A percentile compares a stretch with the other conserved stretches of the same genome.
Conservation (phyloP, 768 basidiomycete species). For the Termitomyces sp. region DNA sequence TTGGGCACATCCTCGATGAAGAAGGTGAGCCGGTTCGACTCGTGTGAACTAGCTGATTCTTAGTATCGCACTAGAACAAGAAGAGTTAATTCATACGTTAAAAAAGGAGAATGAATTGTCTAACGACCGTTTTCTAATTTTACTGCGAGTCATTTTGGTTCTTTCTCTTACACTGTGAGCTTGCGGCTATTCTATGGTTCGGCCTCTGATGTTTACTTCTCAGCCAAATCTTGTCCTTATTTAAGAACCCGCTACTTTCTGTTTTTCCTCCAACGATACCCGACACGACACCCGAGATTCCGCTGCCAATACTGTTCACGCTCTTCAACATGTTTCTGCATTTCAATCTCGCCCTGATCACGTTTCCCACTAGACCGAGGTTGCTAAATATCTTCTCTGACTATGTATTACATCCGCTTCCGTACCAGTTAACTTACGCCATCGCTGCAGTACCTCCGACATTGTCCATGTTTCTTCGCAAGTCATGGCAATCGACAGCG, state of each 20-base stretch:
- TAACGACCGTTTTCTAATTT: slow-evolving; percentile 33
- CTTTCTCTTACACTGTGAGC: slow-evolving; percentile 44
- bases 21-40: slow-evolving; percentile 31
- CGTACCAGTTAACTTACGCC: slow-evolving; percentile 21
- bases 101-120: slow-evolving; percentile 36
- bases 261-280: slow-evolving; percentile 29
- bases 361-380: slow-evolving; percentile 32
- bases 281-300: slow-evolving; percentile 26
- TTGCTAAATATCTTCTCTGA: slow-evolving; percentile 21
- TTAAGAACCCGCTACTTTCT: slow-evolving; percentile 41
- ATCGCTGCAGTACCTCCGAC: slow-evolving; percentile 44
- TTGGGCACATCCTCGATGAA: slow-evolving; percentile 39
- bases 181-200: not conserved
- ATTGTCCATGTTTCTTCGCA: slow-evolving; percentile 39
- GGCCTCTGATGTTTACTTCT: not conserved
- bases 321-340: slow-evolving; percentile 46
- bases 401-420: slow-evolving; percentile 21
- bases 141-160: slow-evolving; percentile 34
- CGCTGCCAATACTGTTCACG: slow-evolving; percentile 38
- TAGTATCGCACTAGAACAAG: slow-evolving; percentile 43
- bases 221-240: slow-evolving; percentile 46
- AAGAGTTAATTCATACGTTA: slow-evolving; percentile 46
- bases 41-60: not conserved
- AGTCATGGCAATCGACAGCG: slow-evolving; percentile 44
- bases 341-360: slow-evolving; percentile 38